phyloP scores from a whole-genome alignment of 176 grass and related monocot genomes.

The Carex scoparia region DNA sequence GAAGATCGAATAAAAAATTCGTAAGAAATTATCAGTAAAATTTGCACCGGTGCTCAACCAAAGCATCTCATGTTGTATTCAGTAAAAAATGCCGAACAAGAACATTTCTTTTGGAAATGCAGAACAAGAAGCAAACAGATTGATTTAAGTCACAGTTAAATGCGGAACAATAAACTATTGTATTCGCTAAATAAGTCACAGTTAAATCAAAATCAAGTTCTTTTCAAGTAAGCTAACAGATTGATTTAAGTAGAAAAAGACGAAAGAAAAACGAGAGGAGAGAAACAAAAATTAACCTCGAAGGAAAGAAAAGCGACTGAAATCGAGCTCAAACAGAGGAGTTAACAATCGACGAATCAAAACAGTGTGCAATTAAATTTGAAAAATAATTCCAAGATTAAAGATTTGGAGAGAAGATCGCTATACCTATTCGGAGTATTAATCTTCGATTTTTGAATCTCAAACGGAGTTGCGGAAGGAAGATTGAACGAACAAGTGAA shows the following conservation, averaged over 20 bases:
- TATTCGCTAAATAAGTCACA: too few species aligned
- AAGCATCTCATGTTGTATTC: not conserved
- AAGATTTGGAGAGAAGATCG: not conserved
- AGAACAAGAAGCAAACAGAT: not conserved
- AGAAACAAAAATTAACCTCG: constrained; percentile 8
- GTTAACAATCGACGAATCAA: not conserved
- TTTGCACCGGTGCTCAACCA: not conserved
- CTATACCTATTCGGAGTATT: not conserved
- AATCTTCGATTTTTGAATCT: constrained; percentile 28
- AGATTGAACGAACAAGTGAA: not conserved
- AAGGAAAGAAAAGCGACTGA: not conserved
- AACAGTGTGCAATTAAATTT: not conserved
- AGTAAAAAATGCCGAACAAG: too few species aligned
- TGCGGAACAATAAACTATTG: too few species aligned
- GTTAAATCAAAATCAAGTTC: too few species aligned
- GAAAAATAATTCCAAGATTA: not conserved
- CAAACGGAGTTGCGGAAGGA: not conserved
- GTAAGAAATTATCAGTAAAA: not conserved
- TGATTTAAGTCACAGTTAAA: too few species aligned
- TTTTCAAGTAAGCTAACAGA: too few species aligned
- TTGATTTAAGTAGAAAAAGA: not conserved
- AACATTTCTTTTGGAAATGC: not conserved
- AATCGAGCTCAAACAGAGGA: not conserved
- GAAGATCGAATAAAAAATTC: not conserved
- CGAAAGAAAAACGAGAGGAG: too few species aligned